Evolutionary conservation across 1,139 yeast genomes (phyloP), one percentile per base, ranked within the genome.

Genomic region (Kodamaea ohmeri): DNA sequence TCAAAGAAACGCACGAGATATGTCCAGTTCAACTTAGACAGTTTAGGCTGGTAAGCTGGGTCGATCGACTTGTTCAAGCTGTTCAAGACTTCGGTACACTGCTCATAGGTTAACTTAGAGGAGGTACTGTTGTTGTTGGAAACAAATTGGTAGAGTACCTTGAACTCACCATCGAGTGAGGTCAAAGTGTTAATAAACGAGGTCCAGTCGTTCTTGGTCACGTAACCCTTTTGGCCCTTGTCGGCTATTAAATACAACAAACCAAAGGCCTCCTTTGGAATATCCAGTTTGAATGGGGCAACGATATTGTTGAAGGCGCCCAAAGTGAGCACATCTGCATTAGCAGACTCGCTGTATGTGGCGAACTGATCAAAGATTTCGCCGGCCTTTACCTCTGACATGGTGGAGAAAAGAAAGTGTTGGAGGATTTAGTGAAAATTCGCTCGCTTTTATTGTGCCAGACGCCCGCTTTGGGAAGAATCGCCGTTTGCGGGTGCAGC

Each of bases 161-260:
- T 74, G 55, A 77, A 74, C 48, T 76, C 78, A 41, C 83, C 83
- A 49, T 80, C 81, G 37, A 67, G 66, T 34, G 73, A 63, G 32
- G 78, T 72, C 44, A 83, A 63, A 25, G 80, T 67, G 39, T 69
- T 61, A 45, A 80, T 72, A 53, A 83, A 80, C 25, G 67, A 64
- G 28, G 75, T 60, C 76, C 86, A 84, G 49, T 84, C 89, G 11
- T 60, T 53, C 34, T 78, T 72, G 29, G 72, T 71, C 35, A 83
- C 62, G 47, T 69, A 81, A 1, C 90, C 90, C 51, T 81, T 82
- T 42, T 69, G 67, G 31, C 72, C 71, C 40, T 70, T 68, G 55
- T 83, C 92, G 18, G 87, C 80, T 27, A 83, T 72, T 39, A 82
- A 66, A 52, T 80, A 83, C 38, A 83, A 73, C 44, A 83, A 58